A percentile compares a stretch with the other conserved stretches of the same genome.
Evolutionary conservation across 495 filamentous ascomycete species (phyloP).

Genomic region (Glonium stellatum): DNA sequence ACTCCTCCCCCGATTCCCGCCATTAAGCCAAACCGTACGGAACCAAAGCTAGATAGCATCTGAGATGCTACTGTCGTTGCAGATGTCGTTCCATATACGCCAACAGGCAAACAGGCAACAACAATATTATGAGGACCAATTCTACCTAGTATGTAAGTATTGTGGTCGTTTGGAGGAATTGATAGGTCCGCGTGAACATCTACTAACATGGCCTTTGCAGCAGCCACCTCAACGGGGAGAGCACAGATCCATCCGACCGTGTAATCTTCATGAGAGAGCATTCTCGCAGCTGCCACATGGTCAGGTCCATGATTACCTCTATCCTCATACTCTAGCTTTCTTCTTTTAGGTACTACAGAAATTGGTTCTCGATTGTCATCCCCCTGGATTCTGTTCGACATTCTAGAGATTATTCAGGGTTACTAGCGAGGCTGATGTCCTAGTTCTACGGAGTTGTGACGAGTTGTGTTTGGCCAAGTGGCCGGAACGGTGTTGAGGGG

Average conservation of each 20-base stretch:
- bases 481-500: too few relatives aligned
- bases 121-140: slow-evolving; percentile 39
- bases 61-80: slow-evolving; percentile 36
- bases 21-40: slow-evolving; percentile 38
- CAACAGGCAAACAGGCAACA: slow-evolving; percentile 38
- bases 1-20: slow-evolving; percentile 43
- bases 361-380: too few relatives aligned
- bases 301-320: too few relatives aligned
- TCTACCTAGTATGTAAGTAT: slow-evolving; percentile 30
- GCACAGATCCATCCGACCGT: not conserved
- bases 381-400: too few relatives aligned
- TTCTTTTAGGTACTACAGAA: too few relatives aligned
- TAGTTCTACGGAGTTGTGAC: too few relatives aligned
- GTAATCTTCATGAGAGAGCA: too few relatives aligned
- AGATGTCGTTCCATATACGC: slow-evolving; percentile 12
- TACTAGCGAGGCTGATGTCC: too few relatives aligned
- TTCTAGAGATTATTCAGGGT: too few relatives aligned
- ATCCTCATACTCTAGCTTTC: too few relatives aligned
- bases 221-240: not conserved
- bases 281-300: too few relatives aligned
- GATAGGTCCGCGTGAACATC: not conserved
- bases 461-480: too few relatives aligned
- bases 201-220: not conserved
- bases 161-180: slow-evolving; percentile 23
- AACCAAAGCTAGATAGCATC: slow-evolving; percentile 35